These are phyloP conservation scores for Xylaria sp. DNA, from an alignment of 2,329 filamentous ascomycete genomes.

Conservation along the genomic window DNA sequence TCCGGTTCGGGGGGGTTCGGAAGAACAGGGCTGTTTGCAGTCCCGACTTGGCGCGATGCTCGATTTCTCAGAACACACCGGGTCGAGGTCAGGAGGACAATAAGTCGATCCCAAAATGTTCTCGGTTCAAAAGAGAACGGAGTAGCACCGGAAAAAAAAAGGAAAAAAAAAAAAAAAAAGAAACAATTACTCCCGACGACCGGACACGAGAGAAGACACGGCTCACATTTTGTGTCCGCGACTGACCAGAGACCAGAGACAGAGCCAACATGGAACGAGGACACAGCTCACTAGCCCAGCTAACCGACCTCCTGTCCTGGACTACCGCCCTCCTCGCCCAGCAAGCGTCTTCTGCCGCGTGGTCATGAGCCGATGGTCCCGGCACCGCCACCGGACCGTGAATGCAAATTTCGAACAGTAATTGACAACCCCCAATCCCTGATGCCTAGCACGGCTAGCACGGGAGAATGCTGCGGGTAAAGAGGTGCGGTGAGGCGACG, in stretches of 20 bases:
- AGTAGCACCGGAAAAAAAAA: background rate
- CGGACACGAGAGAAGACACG: constrained; percentile 10
- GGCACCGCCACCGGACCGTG: constrained; percentile 26
- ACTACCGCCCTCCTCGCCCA: constrained; percentile 2
- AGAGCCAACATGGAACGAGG: background rate
- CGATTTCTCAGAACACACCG: background rate
- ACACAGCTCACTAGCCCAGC: background rate
- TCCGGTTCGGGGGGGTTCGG: constrained; percentile 28
- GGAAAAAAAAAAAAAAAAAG: background rate
- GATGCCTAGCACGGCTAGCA: constrained; percentile 24
- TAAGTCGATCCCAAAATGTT: background rate
- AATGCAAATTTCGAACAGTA: constrained; percentile 20
- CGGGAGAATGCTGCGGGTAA: constrained; percentile 30
- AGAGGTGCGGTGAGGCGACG: constrained; percentile 22
- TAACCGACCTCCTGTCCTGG: background rate
- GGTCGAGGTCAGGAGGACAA: background rate
- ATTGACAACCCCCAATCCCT: constrained; percentile 16
- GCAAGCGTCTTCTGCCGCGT: constrained; percentile 14
- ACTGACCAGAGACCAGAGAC: background rate
- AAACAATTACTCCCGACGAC: constrained; percentile 3
- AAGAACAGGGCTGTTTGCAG: constrained; percentile 4
- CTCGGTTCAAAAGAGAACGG: background rate
- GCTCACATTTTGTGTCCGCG: constrained; percentile 13
- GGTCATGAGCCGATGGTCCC: constrained; percentile 21
- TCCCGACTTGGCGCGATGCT: constrained; percentile 16